Percentiles rank a stretch among this genome's conserved stretches.
Conservation (phyloP, 441 rosid genomes). For the Erysimum cheiri region DNA sequence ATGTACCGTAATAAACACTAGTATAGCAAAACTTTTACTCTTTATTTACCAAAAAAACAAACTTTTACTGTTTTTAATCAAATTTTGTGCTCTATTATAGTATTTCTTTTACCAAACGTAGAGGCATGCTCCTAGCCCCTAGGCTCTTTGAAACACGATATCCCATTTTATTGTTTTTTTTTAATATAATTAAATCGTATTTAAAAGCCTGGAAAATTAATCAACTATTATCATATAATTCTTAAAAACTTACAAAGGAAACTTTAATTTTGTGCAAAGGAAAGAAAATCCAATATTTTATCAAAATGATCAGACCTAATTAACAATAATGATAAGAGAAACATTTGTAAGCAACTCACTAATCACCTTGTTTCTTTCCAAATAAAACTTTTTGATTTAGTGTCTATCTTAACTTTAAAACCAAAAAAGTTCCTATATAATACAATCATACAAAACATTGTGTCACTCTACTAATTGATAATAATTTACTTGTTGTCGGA, state of each 20-base stretch:
- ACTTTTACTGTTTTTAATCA: neutral
- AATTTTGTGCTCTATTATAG: neutral
- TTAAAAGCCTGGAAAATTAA: neutral
- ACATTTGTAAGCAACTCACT: neutral
- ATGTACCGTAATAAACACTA: neutral
- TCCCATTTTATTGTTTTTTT: too few species aligned
- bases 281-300: neutral
- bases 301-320: neutral
- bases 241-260: neutral
- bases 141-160: neutral
- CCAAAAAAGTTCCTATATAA: neutral
- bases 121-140: conserved; percentile 21
- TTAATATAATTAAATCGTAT: neutral
- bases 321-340: neutral
- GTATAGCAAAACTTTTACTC: neutral
- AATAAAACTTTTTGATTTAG: neutral
- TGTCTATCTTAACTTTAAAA: neutral
- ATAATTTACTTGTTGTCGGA: conserved; percentile 10
- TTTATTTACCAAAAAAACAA: too few species aligned
- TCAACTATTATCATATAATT: neutral
- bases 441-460: neutral
- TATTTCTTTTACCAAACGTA: conserved; percentile 21
- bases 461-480: conserved; percentile 6
- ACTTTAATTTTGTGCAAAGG: neutral
- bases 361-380: neutral